These are phyloP conservation scores for Aechmea fasciata DNA, from an alignment of 176 grass and related monocot genomes.

Conservation along the genomic window DNA sequence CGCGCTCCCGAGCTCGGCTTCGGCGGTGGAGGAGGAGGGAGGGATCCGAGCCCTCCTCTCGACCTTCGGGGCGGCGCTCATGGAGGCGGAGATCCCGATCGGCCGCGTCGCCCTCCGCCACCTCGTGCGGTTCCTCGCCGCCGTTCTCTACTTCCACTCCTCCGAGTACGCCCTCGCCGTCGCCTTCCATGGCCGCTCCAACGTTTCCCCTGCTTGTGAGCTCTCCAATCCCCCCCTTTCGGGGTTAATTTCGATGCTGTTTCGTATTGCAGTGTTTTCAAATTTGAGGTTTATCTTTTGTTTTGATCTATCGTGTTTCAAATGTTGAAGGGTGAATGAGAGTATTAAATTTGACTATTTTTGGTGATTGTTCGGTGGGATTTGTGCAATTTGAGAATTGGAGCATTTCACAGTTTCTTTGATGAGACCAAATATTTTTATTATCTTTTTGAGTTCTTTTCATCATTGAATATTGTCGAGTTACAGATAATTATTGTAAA, in stretches of 20 bases:
- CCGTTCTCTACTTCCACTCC: slow-evolving; percentile 64
- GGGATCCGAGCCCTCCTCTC: background rate
- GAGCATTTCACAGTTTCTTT: no score
- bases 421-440: no score
- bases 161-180: slow-evolving; percentile 69
- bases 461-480: no score
- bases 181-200: slow-evolving; percentile 52
- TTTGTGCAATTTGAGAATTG: background rate
- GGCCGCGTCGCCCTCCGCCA: slow-evolving; percentile 23
- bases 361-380: background rate
- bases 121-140: slow-evolving; percentile 47
- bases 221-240: background rate
- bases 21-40: slow-evolving; percentile 14
- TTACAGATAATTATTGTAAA: no score
- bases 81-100: slow-evolving; percentile 9
- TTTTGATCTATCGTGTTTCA: no score
- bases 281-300: background rate
- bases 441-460: no score
- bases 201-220: slow-evolving; percentile 63
- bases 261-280: background rate
- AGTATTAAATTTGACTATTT: background rate
- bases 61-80: background rate
- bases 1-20: slow-evolving; percentile 16
- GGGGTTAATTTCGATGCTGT: background rate
- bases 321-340: background rate